Base-by-base conservation (phyloP, 768 basidiomycete genomes). In the Phylloporus sp. region DNA sequence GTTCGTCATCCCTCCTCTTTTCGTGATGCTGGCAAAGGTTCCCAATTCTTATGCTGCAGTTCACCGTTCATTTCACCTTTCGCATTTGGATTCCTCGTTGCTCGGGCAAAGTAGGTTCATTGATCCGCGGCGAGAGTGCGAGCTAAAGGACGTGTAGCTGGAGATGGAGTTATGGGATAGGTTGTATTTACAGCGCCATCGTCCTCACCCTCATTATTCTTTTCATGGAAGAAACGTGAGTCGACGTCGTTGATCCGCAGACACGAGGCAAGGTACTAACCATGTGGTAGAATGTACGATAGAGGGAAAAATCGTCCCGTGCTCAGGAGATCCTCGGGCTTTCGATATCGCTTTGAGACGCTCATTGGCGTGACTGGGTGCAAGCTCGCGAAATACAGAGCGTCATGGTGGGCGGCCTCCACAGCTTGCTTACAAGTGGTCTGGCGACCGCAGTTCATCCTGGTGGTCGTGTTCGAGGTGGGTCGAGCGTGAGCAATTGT, bases 121-220 rank as follows among this genome's bases (percentile, higher is more conserved):
- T 17, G 7, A 21, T 27, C 10, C 26, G 23, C 3, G 23, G 23
- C 5, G 17, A 14, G 22, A 5, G 15, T n/a, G 17, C 7, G 28
- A 26, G 15, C 27, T 61, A 14, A 59, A 38, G 1, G 15, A 1
- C 22, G 5, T 22, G 6, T 37, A 74, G 70, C 43, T 78, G 71
- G 71, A 58, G 74, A 26, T 78, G 77, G 76, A 65, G 74, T n/a
- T 79, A 79, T 48, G 75, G 74, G 17, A 72, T 77, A 50, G 78
- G 69, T 0, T 71, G 70, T 15, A 71, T 78, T 9, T 80, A 78
- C 54, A 60, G 66, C 31, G 68, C 59, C 3, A 44, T 76, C n/a
- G 72, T 80, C 20, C 59, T 79, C n/a, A 32, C 56, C 1, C 54
- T 79, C 15, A 76, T 80, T 39, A 60, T 60, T 9, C 53, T 79